Conservation (phyloP, 768 basidiomycete species). For the Kwoniella sp. region DNA sequence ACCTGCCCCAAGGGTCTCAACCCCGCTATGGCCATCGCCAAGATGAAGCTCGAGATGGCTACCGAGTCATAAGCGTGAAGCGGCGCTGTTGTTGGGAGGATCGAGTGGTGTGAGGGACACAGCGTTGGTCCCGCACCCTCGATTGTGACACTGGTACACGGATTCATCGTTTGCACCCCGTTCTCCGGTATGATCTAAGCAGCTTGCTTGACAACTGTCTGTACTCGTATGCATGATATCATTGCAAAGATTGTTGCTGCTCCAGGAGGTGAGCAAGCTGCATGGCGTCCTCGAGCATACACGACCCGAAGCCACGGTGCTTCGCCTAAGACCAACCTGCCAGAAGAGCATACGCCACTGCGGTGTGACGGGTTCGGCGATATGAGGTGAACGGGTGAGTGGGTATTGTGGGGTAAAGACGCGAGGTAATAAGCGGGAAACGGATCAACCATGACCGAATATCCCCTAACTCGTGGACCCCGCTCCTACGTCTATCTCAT, state of each 20-base stretch:
- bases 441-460: not conserved
- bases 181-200: too few species aligned
- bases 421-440: not conserved
- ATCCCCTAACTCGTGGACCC: not conserved
- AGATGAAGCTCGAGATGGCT: constrained; percentile 76
- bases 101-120: too few species aligned
- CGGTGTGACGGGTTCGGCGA: not conserved
- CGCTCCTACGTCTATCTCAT: not conserved
- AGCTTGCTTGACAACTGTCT: not conserved
- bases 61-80: constrained; percentile 2
- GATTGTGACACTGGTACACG: too few species aligned
- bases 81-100: too few species aligned
- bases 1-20: constrained; percentile 98
- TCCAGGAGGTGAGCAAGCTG: too few species aligned
- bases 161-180: too few species aligned
- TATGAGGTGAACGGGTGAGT: too few species aligned
- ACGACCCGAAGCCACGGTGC: too few species aligned
- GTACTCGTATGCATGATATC: constrained; percentile 12
- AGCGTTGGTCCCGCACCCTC: too few species aligned
- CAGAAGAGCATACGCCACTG: not conserved
- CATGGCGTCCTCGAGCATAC: too few species aligned
- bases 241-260: too few species aligned
- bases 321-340: too few species aligned
- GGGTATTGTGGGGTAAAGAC: not conserved
- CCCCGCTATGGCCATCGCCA: constrained; percentile 83